Evolutionary conservation across 495 filamentous ascomycete species (phyloP).

Genomic region (Penicillium odoratum): DNA sequence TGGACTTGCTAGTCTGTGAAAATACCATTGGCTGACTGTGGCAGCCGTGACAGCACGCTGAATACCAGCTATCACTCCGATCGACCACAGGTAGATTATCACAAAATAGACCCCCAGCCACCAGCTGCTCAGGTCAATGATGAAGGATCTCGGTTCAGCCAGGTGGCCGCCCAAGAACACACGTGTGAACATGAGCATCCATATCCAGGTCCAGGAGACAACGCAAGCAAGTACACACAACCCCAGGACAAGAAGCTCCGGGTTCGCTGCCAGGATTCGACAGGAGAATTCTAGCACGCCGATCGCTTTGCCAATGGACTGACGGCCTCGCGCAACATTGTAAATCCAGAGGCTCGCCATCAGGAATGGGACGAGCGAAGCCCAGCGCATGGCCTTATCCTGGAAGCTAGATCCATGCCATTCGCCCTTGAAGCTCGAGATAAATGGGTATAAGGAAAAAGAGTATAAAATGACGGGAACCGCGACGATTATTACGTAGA

Average conservation of each 20-base stretch:
- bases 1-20: constrained; percentile 83
- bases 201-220: constrained; percentile 89
- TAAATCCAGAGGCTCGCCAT: constrained; percentile 79
- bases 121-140: constrained; percentile 85
- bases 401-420: constrained; percentile 72
- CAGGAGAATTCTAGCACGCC: constrained; percentile 88
- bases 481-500: constrained; percentile 73
- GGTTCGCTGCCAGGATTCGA: constrained; percentile 81
- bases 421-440: constrained; percentile 79
- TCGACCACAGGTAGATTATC: constrained; percentile 91
- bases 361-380: constrained; percentile 71
- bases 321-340: constrained; percentile 73
- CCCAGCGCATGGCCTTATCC: constrained; percentile 87
- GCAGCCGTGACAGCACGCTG: constrained; percentile 91
- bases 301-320: constrained; percentile 75
- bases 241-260: constrained; percentile 78
- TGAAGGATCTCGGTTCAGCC: constrained; percentile 60
- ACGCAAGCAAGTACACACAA: constrained; percentile 73
- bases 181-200: constrained; percentile 95
- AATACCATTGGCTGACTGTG: constrained; percentile 98
- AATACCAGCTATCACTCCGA: constrained; percentile 79
- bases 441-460: constrained; percentile 87
- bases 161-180: constrained; percentile 88
- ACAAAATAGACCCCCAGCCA: constrained; percentile 88
- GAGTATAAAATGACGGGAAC: constrained; percentile 84